phyloP scores from a whole-genome alignment of 2,329 filamentous ascomycete genomes.

The Aspergillus jensenii region DNA sequence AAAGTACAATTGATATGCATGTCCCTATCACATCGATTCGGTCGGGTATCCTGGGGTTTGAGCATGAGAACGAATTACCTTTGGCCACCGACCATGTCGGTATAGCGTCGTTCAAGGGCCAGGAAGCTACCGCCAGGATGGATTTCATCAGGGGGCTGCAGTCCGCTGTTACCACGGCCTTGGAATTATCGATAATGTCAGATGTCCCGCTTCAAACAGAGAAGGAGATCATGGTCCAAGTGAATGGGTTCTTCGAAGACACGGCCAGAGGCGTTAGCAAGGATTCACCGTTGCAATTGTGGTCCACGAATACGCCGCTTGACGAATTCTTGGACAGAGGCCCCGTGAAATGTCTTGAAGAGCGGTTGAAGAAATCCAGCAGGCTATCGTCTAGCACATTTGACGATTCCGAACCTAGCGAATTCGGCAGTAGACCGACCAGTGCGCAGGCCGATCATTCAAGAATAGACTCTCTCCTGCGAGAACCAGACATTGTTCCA shows the following conservation, averaged over 20 bases:
- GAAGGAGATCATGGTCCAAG: slow-evolving; percentile 56
- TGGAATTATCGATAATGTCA: slow-evolving; percentile 25
- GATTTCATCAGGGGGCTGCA: slow-evolving; percentile 27
- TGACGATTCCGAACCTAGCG: slow-evolving; percentile 32
- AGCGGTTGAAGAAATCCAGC: slow-evolving; percentile 45
- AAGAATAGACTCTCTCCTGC: slow-evolving; percentile 8
- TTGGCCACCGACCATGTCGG: slow-evolving; percentile 33
- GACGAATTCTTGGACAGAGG: slow-evolving; percentile 57
- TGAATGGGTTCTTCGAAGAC: slow-evolving; percentile 64
- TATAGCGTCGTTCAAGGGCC: slow-evolving; percentile 31
- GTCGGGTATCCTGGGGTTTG: slow-evolving; percentile 32
- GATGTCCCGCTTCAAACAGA: slow-evolving; percentile 53
- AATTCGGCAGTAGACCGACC: slow-evolving; percentile 29
- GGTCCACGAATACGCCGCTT: slow-evolving; percentile 30
- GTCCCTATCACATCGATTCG: slow-evolving; percentile 57
- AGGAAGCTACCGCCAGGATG: slow-evolving; percentile 28
- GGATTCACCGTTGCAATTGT: slow-evolving; percentile 34
- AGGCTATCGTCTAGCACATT: slow-evolving; percentile 22
- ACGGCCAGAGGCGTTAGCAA: slow-evolving; percentile 54
- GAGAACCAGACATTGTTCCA: not conserved
- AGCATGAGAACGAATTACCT: slow-evolving; percentile 34
- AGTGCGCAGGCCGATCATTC: slow-evolving; percentile 18
- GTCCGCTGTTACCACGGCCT: slow-evolving; percentile 19
- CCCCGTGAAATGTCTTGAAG: slow-evolving; percentile 55
- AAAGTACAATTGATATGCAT: slow-evolving; percentile 55